These are phyloP conservation scores for Xerocomus amazonicus DNA, from an alignment of 1,284 basidiomycete species.

Conservation along the genomic window DNA sequence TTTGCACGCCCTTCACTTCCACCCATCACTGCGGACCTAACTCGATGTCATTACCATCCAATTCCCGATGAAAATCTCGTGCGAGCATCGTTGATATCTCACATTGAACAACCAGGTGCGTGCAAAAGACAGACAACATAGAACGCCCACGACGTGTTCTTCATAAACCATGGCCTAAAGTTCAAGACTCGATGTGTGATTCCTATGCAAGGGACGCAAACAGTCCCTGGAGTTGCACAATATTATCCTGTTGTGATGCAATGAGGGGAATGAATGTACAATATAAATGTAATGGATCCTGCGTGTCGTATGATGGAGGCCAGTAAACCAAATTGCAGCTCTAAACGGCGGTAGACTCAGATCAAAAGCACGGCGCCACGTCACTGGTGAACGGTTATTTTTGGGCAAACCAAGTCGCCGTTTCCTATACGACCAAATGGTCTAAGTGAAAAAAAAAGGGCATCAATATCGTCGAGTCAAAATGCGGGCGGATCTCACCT, in stretches of 20 bases:
- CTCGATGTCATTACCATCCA: conserved; percentile 13
- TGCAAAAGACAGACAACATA: conserved; percentile 4
- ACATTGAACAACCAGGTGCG: conserved; percentile 2
- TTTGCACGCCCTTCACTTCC: conserved; percentile 9
- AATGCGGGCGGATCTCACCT: conserved; percentile 45
- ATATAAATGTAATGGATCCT: conserved; percentile 27
- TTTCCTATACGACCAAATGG: conserved; percentile 27
- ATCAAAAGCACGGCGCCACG: conserved; percentile 8
- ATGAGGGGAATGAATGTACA: conserved; percentile 27
- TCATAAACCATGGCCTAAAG: conserved; percentile 19
- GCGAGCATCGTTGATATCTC: conserved; percentile 13
- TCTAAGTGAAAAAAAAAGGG: conserved; percentile 14
- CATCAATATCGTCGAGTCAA: conserved; percentile 8
- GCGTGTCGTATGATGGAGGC: conserved; percentile 8
- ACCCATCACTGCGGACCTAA: conserved; percentile 26
- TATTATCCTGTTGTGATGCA: conserved; percentile 19
- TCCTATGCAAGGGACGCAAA: conserved; percentile 9
- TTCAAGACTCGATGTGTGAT: background rate
- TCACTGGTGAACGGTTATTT: conserved; percentile 2
- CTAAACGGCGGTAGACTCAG: background rate
- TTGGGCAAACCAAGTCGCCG: background rate
- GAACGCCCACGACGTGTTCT: conserved; percentile 22
- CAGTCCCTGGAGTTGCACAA: conserved; percentile 8
- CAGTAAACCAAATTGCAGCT: background rate
- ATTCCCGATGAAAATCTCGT: conserved; percentile 27